These are phyloP conservation scores for Lasiodiplodia sp. DNA, from an alignment of 2,329 filamentous ascomycete species.

Conservation along the genomic window DNA sequence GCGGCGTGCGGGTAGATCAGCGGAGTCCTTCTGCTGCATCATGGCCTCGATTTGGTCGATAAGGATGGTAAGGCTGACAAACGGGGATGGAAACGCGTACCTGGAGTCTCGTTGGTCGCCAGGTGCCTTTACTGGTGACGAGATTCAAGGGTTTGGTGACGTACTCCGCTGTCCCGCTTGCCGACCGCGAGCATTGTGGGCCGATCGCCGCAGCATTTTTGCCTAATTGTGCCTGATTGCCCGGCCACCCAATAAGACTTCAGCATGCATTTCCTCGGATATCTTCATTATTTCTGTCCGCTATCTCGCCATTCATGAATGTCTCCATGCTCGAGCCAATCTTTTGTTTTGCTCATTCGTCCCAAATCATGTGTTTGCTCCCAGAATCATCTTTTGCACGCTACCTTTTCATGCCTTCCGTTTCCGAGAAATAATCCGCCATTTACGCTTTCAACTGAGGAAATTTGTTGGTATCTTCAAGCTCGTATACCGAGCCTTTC, in stretches of 20 bases:
- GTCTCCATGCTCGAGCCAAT: not conserved
- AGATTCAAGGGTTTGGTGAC: conserved; percentile 15
- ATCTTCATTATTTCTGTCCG: not conserved
- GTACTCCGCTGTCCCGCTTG: not conserved
- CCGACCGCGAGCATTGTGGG: conserved; percentile 4
- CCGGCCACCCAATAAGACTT: not conserved
- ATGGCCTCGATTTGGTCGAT: not conserved
- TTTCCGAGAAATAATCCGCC: not conserved
- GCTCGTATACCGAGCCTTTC: not conserved
- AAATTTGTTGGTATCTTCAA: conserved; percentile 22
- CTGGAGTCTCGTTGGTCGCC: conserved; percentile 7
- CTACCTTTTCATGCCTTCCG: not conserved
- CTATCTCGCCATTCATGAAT: conserved; percentile 2
- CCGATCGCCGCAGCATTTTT: not conserved
- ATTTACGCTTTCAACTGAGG: not conserved
- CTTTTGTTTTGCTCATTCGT: not conserved
- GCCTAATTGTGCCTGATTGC: conserved; percentile 18
- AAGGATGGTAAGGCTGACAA: conserved; percentile 7
- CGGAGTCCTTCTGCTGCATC: conserved; percentile 8
- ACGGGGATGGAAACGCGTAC: not conserved
- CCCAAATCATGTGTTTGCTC: not conserved
- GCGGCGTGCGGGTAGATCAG: conserved; percentile 15
- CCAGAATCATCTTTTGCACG: conserved; percentile 1
- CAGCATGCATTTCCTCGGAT: not conserved
- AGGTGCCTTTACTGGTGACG: not conserved